A percentile compares a stretch with the other conserved stretches of the same genome.
These are phyloP conservation scores for Sarocladiaceae sp. DNA, from an alignment of 2,329 filamentous ascomycete species.

Conservation along the genomic window DNA sequence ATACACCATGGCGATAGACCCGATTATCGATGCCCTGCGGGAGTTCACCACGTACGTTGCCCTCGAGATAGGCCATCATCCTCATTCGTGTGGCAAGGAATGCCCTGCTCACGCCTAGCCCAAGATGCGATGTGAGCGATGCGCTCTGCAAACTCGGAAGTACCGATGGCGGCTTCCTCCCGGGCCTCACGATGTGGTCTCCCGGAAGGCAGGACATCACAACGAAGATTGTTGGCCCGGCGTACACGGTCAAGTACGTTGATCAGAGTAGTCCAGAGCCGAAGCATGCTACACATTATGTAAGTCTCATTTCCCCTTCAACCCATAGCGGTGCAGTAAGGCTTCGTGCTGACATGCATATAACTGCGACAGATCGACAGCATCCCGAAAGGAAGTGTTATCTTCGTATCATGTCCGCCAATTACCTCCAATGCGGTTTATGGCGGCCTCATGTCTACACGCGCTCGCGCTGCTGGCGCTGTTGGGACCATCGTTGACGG, in stretches of 20 bases:
- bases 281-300: conserved; percentile 40
- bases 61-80: too few relatives aligned
- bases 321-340: not conserved
- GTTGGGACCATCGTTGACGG: conserved; percentile 10
- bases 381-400: conserved; percentile 9
- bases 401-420: conserved; percentile 11
- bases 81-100: too few relatives aligned
- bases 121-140: conserved; percentile 22
- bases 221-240: conserved; percentile 48
- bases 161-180: conserved; percentile 45
- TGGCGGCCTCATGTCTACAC: conserved; percentile 11
- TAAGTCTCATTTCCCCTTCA: conserved; percentile 18
- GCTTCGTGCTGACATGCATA: not conserved
- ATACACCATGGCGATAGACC: not conserved
- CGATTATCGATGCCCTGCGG: conserved; percentile 6
- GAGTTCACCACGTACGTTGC: conserved; percentile 10
- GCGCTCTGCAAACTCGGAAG: conserved; percentile 43
- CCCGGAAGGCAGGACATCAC: conserved; percentile 41
- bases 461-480: conserved; percentile 6
- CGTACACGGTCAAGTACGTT: conserved; percentile 48
- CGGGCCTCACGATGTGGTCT: conserved; percentile 48
- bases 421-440: conserved; percentile 9
- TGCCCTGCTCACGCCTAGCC: too few relatives aligned
- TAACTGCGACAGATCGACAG: conserved; percentile 8
- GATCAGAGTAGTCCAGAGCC: conserved; percentile 37